These are phyloP conservation scores for Citrullus mucosospermus DNA, from an alignment of 306 rosid genomes.

Conservation along the genomic window DNA sequence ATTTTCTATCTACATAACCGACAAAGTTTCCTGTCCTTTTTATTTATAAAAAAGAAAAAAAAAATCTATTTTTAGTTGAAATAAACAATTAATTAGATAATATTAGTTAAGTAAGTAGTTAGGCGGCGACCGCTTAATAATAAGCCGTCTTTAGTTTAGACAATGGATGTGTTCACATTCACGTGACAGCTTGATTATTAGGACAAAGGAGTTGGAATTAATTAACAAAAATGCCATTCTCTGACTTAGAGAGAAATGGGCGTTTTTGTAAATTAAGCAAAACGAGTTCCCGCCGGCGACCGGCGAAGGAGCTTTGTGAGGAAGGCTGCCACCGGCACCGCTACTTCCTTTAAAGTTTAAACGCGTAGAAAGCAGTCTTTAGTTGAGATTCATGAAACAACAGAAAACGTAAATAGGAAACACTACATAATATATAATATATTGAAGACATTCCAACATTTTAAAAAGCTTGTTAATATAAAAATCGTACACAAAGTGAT, in stretches of 20 bases:
- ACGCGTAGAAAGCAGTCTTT: too few species aligned
- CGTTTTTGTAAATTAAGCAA: not conserved
- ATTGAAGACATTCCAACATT: too few species aligned
- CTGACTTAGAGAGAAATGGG: not conserved
- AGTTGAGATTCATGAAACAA: too few species aligned
- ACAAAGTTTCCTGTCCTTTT: not conserved
- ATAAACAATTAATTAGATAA: not conserved
- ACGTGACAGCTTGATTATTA: slow-evolving; percentile 1
- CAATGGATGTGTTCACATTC: not conserved
- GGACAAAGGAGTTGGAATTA: not conserved
- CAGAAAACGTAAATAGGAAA: too few species aligned
- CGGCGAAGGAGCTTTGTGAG: not conserved
- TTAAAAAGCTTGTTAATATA: too few species aligned
- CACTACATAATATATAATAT: too few species aligned
- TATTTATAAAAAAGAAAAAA: not conserved
- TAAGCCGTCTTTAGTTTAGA: not conserved
- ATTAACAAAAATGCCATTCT: not conserved
- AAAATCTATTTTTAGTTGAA: not conserved
- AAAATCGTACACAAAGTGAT: too few species aligned
- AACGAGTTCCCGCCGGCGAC: not conserved
- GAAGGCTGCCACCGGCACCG: not conserved
- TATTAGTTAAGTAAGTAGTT: not conserved
- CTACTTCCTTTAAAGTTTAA: not conserved
- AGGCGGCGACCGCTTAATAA: not conserved
- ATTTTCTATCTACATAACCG: not conserved